These are phyloP conservation scores for Trypanosoma caninum DNA, from an alignment of 208 protist species.

Conservation along the genomic window DNA sequence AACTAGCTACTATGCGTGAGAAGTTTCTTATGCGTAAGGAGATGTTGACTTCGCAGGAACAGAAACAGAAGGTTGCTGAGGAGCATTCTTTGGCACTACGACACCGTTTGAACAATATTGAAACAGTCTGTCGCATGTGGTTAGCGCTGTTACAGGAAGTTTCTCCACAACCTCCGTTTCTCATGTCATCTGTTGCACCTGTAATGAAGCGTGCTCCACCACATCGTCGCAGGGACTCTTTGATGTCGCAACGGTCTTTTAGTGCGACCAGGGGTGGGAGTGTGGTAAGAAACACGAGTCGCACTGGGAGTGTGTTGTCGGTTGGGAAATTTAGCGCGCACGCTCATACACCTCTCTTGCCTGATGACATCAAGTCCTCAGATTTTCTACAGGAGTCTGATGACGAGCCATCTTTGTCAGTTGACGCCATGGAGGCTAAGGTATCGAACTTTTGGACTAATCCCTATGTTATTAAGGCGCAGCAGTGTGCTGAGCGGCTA, in stretches of 20 bases:
- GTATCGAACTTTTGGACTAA: conserved; percentile 73
- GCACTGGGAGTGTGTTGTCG: too few relatives aligned
- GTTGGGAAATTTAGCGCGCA: too few relatives aligned
- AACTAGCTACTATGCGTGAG: conserved; percentile 71
- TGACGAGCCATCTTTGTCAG: conserved; percentile 1
- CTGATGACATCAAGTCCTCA: too few relatives aligned
- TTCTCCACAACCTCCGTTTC: neutral
- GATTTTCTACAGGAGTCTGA: too few relatives aligned
- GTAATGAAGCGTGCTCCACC: neutral
- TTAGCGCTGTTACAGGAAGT: conserved; percentile 5
- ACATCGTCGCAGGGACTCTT: neutral
- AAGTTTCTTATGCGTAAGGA: conserved; percentile 71
- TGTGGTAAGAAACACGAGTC: too few relatives aligned
- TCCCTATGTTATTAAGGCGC: conserved; percentile 61
- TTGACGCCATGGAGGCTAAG: conserved; percentile 46
- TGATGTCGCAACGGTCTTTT: neutral
- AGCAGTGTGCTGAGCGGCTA: conserved; percentile 23
- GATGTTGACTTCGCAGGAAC: conserved; percentile 59
- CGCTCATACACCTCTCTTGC: too few relatives aligned
- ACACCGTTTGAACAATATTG: conserved; percentile 10
- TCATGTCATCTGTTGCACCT: neutral
- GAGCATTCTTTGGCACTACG: conserved; percentile 28
- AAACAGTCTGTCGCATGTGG: conserved; percentile 18
- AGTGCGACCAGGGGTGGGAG: too few relatives aligned
- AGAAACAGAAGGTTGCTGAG: conserved; percentile 49